Base-by-base conservation (phyloP, 495 filamentous ascomycete species). In the Gamarada debralockiae region DNA sequence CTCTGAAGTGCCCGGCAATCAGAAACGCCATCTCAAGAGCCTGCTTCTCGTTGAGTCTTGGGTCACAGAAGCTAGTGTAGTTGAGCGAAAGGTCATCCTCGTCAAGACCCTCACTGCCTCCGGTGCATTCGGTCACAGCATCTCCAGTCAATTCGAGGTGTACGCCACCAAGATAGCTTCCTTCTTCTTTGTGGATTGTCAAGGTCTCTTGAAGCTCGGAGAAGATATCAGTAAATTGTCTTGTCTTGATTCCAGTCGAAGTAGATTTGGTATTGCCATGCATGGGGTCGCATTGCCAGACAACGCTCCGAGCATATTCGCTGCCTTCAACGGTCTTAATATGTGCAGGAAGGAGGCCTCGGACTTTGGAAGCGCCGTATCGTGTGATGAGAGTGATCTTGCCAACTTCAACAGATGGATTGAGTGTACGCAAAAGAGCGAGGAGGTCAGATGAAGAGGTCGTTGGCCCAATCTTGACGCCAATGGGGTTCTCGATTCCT, bases 231-330 rank as follows among this genome's bases (percentile, higher is more conserved):
- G 76, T 77, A 69, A 97, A 97, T 46, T 85, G 82, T 2, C 95
- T 78, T 2, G 93, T 98, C 74, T 98, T 98, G 65, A 96, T 77
- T 8, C 83, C 84, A 0, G 77, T 73, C 0, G 82, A 72, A 0
- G 90, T 91, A 17, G 82, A 77, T 48, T 73, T 73, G 18, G 85
- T 89, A 68, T 90, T 90, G 34, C 93, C 93, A 72, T 98, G 93
- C 95, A 97, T 97, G 10, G 93, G 93, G 69, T 98, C 93, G 69
- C 90, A 96, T 68, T 96, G 90, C 93, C 93, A 98, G 56, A 98
- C 90, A 13, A 95, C 90, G 18, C 80, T 64, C 65, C 92, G 83
- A 1, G 77, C 78, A 48, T 86, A 87, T 56, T 73, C 78, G 61
- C 71, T 76, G 56, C 70, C 67, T 61, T 91, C 83, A 17, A 98